Percentiles rank a stretch among this genome's conserved stretches.
phyloP scores from a whole-genome alignment of 257 asterid species.

The Galeopsis tetrahit region DNA sequence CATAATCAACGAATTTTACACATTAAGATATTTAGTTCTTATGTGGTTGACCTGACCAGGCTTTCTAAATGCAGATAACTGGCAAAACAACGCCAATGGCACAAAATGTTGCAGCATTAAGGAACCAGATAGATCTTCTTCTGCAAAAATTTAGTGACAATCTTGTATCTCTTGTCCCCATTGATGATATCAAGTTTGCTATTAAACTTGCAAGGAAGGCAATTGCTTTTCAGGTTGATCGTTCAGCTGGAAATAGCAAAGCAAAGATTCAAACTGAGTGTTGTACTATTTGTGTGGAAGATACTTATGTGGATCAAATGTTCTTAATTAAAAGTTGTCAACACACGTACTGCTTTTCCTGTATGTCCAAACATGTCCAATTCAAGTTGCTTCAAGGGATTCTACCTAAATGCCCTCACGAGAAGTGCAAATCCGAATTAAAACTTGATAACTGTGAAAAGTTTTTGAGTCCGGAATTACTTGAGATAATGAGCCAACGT shows the following conservation, averaged over 20 bases:
- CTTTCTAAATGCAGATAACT: constrained; percentile 48
- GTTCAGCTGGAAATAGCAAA: constrained; percentile 28
- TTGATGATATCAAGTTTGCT: constrained; percentile 45
- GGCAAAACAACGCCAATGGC: constrained; percentile 33
- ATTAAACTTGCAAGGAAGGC: constrained; percentile 48
- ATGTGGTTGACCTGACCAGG: constrained; percentile 19
- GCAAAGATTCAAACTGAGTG: constrained; percentile 38
- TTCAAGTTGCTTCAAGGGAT: constrained; percentile 55
- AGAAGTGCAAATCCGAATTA: constrained; percentile 49
- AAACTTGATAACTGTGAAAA: constrained; percentile 48
- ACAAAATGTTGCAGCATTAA: constrained; percentile 35
- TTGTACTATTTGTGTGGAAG: constrained; percentile 64
- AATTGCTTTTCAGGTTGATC: constrained; percentile 37
- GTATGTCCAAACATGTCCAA: constrained; percentile 60
- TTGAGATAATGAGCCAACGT: constrained; percentile 50
- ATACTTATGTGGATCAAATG: constrained; percentile 44
- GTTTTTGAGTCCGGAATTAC: constrained; percentile 50
- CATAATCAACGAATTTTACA: not conserved
- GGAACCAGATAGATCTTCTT: constrained; percentile 46
- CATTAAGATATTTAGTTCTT: constrained; percentile 2
- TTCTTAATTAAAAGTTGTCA: constrained; percentile 47
- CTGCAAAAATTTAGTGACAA: constrained; percentile 38
- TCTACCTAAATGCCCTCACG: constrained; percentile 59
- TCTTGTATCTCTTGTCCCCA: constrained; percentile 36
- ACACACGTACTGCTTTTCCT: constrained; percentile 58